Percentiles rank a stretch among this genome's conserved stretches.
Evolutionary conservation across 805 yeast species (phyloP).

Genomic region (Lipomyces starkeyi): DNA sequence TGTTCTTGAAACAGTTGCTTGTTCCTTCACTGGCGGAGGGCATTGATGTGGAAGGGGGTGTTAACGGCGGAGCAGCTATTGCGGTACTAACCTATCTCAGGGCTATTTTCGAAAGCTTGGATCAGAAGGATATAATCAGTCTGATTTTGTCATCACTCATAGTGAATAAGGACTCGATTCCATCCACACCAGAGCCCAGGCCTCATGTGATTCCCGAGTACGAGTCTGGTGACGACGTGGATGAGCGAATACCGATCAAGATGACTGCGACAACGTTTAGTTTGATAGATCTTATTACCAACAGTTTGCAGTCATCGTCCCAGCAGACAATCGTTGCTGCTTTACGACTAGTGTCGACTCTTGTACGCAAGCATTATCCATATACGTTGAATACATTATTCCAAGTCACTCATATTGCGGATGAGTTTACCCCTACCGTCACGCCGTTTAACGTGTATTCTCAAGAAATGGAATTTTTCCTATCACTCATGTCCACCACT

Average conservation of each 20-base stretch:
- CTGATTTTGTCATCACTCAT: constrained; percentile 15
- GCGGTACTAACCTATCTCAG: constrained; percentile 41
- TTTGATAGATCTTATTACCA: constrained; percentile 33
- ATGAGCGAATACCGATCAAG: background rate
- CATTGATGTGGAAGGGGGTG: constrained; percentile 31
- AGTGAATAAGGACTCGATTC: background rate
- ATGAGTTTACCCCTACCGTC: constrained; percentile 18
- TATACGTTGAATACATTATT: constrained; percentile 35
- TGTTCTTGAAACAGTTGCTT: constrained; percentile 43
- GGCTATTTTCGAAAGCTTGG: constrained; percentile 38
- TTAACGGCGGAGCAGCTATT: constrained; percentile 33
- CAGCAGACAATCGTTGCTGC: constrained; percentile 35
- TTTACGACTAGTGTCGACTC: constrained; percentile 39
- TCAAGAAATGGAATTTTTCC: constrained; percentile 32
- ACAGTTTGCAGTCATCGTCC: constrained; percentile 36
- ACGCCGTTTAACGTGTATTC: constrained; percentile 33
- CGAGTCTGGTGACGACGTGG: background rate
- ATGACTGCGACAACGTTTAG: constrained; percentile 17
- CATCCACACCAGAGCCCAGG: background rate
- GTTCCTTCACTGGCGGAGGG: constrained; percentile 42
- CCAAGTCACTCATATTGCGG: constrained; percentile 23
- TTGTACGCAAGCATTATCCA: constrained; percentile 42
- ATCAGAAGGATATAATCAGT: constrained; percentile 21
- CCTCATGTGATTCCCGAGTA: background rate
- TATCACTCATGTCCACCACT: constrained; percentile 19